Evolutionary conservation across 768 basidiomycete genomes (phyloP), one percentile per base, ranked within the genome.

Genomic region (Mycena maculata): DNA sequence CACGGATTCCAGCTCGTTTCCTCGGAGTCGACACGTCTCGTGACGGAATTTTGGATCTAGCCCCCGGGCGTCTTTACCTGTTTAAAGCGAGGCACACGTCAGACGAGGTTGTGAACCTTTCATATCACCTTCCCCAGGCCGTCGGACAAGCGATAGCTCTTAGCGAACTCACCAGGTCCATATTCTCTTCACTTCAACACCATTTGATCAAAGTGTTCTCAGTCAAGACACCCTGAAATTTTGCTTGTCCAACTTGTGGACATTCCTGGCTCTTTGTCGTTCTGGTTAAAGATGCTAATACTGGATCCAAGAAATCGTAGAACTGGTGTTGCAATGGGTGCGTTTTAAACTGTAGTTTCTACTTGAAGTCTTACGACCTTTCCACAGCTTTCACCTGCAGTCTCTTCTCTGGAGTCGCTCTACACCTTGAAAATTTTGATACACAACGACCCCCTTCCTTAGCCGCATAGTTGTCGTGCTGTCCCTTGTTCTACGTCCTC

Each of bases 241-340:
- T 31, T 60, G 59, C 27, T 50, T 60, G 48, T 60, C 59, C 48
- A 60, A 60, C n/a, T n/a, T n/a, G n/a, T 28, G 57, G 45, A 47
- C 45, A 47, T 58, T 58, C 57, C 9, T 60, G 59, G 59, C 49
- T 60, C 5, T 60, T 60, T 22, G 59, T 48, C 9, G 39, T 50
- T 60, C 25, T 60, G 31, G 36, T 60, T 22, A 60, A 60, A 50
- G 59, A 60, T 38, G 25, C 27, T 22, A 48, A 13, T 8, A 47
- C 33, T 28, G 30, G 16, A 47, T 59, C 18, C 44, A 48, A 36
- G 28, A 48, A 45, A 45, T 59, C 27, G 31, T 59, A 30, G 45
- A 45, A 23, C 38, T 59, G 42, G 57, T 59, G 15, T 36, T 59
- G 18, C 44, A 59, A 48, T 58, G 56, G 56, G 56, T 58, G n/a